These are phyloP conservation scores for Diutina sp. DNA, from an alignment of 1,139 yeast genomes.

Conservation along the genomic window DNA sequence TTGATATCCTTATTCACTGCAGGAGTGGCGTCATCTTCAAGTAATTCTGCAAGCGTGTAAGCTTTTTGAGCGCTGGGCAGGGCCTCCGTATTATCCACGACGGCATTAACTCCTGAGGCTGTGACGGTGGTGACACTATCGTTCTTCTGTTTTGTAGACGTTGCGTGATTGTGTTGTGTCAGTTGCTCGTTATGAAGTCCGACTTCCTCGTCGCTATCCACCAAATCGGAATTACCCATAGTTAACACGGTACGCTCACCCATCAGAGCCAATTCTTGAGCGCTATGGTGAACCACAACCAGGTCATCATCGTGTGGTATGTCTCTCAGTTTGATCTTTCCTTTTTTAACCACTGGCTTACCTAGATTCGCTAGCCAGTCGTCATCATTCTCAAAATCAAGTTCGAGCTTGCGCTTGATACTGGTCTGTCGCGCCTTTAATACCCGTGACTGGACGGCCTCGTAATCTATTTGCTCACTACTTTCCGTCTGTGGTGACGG, in stretches of 20 bases:
- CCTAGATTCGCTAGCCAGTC: conserved; percentile 1
- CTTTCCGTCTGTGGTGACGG: neutral
- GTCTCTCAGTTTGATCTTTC: neutral
- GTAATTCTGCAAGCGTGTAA: neutral
- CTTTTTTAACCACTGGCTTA: neutral
- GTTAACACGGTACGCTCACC: neutral
- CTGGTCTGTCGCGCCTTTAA: conserved; percentile 11
- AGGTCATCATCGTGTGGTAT: neutral
- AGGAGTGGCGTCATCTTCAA: neutral
- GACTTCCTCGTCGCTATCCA: neutral
- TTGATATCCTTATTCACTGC: neutral
- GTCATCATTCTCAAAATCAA: neutral
- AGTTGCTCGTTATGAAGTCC: neutral
- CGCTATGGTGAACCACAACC: neutral
- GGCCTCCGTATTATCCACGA: neutral
- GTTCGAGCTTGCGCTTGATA: conserved; percentile 10
- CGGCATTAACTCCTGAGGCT: neutral
- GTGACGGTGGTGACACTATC: neutral
- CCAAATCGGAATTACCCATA: neutral
- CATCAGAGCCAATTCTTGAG: neutral
- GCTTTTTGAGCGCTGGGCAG: neutral
- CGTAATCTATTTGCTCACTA: conserved; percentile 4
- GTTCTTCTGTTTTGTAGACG: neutral
- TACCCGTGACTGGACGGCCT: conserved; percentile 7
- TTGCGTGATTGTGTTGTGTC: neutral